Evolutionary conservation across 345 rosid genomes (phyloP).

Genomic region (Turritis glabra): DNA sequence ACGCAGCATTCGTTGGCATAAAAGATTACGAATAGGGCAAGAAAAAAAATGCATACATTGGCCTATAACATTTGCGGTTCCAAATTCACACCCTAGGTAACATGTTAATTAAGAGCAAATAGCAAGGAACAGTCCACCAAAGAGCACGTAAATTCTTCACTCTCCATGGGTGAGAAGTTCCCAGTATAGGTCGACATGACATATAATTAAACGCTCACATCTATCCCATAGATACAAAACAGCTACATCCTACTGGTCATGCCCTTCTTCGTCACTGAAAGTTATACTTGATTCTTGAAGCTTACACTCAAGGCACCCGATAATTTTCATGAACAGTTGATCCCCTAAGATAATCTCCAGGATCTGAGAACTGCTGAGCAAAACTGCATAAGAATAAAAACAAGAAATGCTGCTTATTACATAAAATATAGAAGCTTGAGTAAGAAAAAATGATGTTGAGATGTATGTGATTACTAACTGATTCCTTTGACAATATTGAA

Average conservation of each 20-base stretch:
- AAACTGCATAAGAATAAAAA: conserved; percentile 56
- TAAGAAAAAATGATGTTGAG: conserved; percentile 18
- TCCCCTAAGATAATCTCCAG: conserved; percentile 82
- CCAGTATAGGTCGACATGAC: neutral
- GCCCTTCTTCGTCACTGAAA: conserved; percentile 3
- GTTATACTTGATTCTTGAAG: conserved; percentile 6
- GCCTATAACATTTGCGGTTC: neutral
- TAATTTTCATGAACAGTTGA: conserved; percentile 79
- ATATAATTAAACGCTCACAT: conserved; percentile 7
- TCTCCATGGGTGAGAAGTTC: conserved; percentile 8
- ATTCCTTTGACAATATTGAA: conserved; percentile 82
- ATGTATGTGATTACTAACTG: conserved; percentile 51
- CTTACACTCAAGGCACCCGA: conserved; percentile 97
- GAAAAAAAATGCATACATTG: neutral
- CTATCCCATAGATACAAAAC: conserved; percentile 8
- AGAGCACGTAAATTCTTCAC: neutral
- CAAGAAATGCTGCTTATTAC: conserved; percentile 19
- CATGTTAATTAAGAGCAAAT: conserved; percentile 12
- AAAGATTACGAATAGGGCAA: neutral
- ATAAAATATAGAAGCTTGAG: conserved; percentile 15
- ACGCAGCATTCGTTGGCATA: conserved; percentile 9
- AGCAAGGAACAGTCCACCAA: conserved; percentile 6
- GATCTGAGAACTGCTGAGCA: conserved; percentile 75
- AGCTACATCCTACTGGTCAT: neutral
- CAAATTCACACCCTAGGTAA: neutral